Percentiles rank a stretch among this genome's conserved stretches.
phyloP scores from a whole-genome alignment of 1,284 basidiomycete species.

The Macrocybe sp. region DNA sequence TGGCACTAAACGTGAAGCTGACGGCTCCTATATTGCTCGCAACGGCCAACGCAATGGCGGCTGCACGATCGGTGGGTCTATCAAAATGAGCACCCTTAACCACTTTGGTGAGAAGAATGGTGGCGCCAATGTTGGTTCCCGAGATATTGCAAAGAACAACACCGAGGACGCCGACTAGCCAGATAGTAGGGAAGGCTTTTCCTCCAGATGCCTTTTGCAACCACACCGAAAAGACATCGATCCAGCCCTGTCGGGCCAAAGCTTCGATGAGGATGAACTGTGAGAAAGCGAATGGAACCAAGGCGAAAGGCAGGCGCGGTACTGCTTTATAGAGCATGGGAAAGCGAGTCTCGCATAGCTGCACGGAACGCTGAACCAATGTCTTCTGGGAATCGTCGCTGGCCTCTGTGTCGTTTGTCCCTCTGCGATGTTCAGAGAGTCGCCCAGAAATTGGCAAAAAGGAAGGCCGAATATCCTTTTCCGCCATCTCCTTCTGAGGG shows the following conservation, averaged over 20 bases:
- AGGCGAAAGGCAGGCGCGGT: slow-evolving; percentile 70
- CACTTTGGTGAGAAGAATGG: slow-evolving; percentile 74
- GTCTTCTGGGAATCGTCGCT: not conserved
- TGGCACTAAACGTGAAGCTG: slow-evolving; percentile 87
- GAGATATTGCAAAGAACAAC: slow-evolving; percentile 85
- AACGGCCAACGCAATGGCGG: slow-evolving; percentile 42
- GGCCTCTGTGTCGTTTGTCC: no score
- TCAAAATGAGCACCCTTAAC: slow-evolving; percentile 34
- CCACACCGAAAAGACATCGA: slow-evolving; percentile 80
- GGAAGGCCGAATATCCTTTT: not conserved
- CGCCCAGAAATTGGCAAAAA: not conserved
- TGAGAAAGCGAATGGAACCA: slow-evolving; percentile 91
- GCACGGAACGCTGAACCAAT: slow-evolving; percentile 5
- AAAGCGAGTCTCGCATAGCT: slow-evolving; percentile 37
- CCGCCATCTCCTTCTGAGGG: not conserved
- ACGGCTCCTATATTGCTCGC: slow-evolving; percentile 93
- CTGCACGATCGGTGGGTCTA: slow-evolving; percentile 29
- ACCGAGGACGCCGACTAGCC: slow-evolving; percentile 55
- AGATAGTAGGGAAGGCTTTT: slow-evolving; percentile 45
- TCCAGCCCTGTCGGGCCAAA: slow-evolving; percentile 86
- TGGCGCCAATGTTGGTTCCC: slow-evolving; percentile 95
- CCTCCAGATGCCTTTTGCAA: slow-evolving; percentile 42
- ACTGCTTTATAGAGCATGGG: slow-evolving; percentile 74
- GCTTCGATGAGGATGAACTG: slow-evolving; percentile 95
- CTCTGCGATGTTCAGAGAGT: no score